A percentile compares a stretch with the other conserved stretches of the same genome.
These are phyloP conservation scores for Colletotrichum plurivorum DNA, from an alignment of 2,329 filamentous ascomycete species.

Conservation along the genomic window DNA sequence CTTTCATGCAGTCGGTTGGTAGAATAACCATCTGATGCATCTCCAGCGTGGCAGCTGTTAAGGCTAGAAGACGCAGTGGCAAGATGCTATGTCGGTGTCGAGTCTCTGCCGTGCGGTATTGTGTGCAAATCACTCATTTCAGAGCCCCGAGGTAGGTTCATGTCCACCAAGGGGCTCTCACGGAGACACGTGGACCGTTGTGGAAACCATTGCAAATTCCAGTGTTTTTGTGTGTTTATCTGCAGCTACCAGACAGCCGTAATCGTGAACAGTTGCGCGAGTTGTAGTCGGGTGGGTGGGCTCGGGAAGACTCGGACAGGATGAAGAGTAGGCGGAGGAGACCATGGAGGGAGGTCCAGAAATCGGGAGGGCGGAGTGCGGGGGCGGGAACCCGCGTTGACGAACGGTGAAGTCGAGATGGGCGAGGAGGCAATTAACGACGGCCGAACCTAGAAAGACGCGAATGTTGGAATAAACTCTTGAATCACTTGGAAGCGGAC, in stretches of 20 bases:
- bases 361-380: slow-evolving; percentile 29
- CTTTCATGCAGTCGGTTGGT: slow-evolving; percentile 6
- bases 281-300: slow-evolving; percentile 39
- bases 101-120: slow-evolving; percentile 9
- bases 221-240: slow-evolving; percentile 44
- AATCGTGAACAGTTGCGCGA: slow-evolving; percentile 43
- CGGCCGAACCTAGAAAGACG: slow-evolving; percentile 94
- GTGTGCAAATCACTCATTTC: slow-evolving; percentile 37
- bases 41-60: background rate
- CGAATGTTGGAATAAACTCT: slow-evolving; percentile 80
- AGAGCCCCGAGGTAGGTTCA: slow-evolving; percentile 23
- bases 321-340: slow-evolving; percentile 33
- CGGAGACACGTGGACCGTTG: slow-evolving; percentile 37
- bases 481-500: slow-evolving; percentile 72
- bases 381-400: slow-evolving; percentile 25
- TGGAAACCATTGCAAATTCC: slow-evolving; percentile 42
- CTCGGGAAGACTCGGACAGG: slow-evolving; percentile 40
- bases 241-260: slow-evolving; percentile 44
- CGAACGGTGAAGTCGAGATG: slow-evolving; percentile 29
- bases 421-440: slow-evolving; percentile 74
- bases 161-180: slow-evolving; percentile 29
- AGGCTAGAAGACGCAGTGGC: background rate
- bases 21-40: background rate
- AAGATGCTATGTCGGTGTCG: background rate
- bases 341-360: slow-evolving; percentile 19